These are phyloP conservation scores for Gentiana straminea DNA, from an alignment of 257 asterid genomes.

Conservation along the genomic window DNA sequence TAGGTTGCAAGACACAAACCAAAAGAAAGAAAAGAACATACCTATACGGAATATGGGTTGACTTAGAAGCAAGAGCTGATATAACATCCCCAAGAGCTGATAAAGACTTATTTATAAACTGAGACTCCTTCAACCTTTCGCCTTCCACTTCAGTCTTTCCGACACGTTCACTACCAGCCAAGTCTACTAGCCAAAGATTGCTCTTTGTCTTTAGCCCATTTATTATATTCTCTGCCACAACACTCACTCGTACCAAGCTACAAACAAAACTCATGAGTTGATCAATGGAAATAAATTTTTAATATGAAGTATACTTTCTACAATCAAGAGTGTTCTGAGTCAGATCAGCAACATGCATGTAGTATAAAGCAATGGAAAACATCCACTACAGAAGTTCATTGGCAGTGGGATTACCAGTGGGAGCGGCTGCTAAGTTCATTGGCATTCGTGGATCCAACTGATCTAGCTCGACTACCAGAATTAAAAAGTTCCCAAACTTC, in stretches of 20 bases:
- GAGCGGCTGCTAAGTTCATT: slow-evolving; percentile 97
- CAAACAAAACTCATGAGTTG: slow-evolving; percentile 6
- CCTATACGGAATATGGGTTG: slow-evolving; percentile 83
- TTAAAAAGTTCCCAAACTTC: slow-evolving; percentile 85
- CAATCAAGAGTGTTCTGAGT: neutral
- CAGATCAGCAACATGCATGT: neutral
- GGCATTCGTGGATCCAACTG: slow-evolving; percentile 97
- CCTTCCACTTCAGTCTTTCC: slow-evolving; percentile 94
- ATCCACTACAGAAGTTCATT: neutral
- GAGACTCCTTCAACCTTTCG: slow-evolving; percentile 88
- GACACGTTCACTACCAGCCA: slow-evolving; percentile 98
- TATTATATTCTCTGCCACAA: slow-evolving; percentile 58
- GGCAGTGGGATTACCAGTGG: slow-evolving; percentile 56
- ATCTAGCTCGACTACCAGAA: slow-evolving; percentile 82
- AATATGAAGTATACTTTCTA: neutral
- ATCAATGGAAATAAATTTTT: neutral
- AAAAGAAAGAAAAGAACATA: slow-evolving; percentile 15
- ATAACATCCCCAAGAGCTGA: slow-evolving; percentile 96
- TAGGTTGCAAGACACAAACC: slow-evolving; percentile 3
- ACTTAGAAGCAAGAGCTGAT: slow-evolving; percentile 84
- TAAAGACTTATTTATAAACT: slow-evolving; percentile 83
- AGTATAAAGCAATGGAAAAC: slow-evolving; percentile 5
- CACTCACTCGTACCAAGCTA: slow-evolving; percentile 90
- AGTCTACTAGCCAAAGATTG: slow-evolving; percentile 94
- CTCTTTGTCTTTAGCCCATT: slow-evolving; percentile 86